Percentiles rank a stretch among this genome's conserved stretches.
Conservation (phyloP, 2,329 filamentous ascomycete genomes). For the Monosporascus cannonballus region DNA sequence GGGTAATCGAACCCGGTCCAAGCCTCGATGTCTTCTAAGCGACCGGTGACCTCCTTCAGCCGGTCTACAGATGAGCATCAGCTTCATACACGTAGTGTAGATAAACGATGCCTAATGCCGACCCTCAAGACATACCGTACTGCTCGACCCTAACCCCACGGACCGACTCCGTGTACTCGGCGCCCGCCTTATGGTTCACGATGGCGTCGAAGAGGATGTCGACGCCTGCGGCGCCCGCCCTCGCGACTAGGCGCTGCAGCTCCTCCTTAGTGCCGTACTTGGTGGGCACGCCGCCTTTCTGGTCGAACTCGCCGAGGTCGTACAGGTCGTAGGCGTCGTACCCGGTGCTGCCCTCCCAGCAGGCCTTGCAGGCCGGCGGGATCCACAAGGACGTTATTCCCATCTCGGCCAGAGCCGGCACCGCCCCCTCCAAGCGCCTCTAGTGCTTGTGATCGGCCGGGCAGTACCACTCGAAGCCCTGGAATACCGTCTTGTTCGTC, state of each 20-base stretch:
- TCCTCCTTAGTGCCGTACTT: slow-evolving; percentile 65
- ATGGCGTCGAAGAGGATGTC: slow-evolving; percentile 64
- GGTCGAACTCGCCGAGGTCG: slow-evolving; percentile 66
- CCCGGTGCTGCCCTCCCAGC: slow-evolving; percentile 55
- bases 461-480: slow-evolving; percentile 68
- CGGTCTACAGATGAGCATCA: neutral
- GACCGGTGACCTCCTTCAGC: slow-evolving; percentile 40
- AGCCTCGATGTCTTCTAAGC: slow-evolving; percentile 55
- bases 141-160: slow-evolving; percentile 43
- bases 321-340: slow-evolving; percentile 66
- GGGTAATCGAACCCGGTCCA: slow-evolving; percentile 65
- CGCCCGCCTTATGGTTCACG: slow-evolving; percentile 65
- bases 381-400: slow-evolving; percentile 62
- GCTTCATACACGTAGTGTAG: slow-evolving; percentile 33
- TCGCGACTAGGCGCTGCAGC: slow-evolving; percentile 44
- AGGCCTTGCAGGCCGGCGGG: slow-evolving; percentile 22
- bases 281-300: slow-evolving; percentile 55
- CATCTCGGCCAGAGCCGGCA: slow-evolving; percentile 48
- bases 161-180: slow-evolving; percentile 55
- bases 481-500: slow-evolving; percentile 30
- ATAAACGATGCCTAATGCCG: no score
- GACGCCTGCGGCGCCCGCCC: slow-evolving; percentile 46
- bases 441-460: slow-evolving; percentile 56
- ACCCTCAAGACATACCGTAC: neutral
- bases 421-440: slow-evolving; percentile 44